A percentile compares a stretch with the other conserved stretches of the same genome.
Conservation (phyloP, 805 yeast genomes). For the Henningerozyma blattae region DNA sequence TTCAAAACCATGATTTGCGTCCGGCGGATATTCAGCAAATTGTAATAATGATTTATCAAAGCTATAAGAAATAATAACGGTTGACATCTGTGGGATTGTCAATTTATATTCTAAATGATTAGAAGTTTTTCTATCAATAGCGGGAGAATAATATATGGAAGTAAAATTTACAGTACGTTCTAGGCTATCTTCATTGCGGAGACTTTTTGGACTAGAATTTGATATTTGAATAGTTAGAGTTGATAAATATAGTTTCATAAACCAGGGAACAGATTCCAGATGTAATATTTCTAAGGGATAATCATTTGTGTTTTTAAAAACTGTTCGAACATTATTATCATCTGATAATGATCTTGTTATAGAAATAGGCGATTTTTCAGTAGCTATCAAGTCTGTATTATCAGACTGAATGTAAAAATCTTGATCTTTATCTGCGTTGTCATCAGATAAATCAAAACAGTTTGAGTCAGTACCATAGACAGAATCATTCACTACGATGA, state of each 20-base stretch:
- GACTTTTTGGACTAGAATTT: conserved; percentile 4
- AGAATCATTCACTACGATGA: conserved; percentile 19
- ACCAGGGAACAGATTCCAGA: conserved; percentile 89
- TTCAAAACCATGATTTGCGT: conserved; percentile 96
- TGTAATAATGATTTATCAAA: conserved; percentile 81
- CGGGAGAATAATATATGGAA: conserved; percentile 56
- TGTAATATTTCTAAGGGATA: conserved; percentile 42
- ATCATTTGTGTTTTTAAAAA: conserved; percentile 54
- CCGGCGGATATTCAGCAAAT: conserved; percentile 95
- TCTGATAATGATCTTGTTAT: conserved; percentile 84
- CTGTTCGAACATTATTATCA: conserved; percentile 76
- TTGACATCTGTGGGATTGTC: conserved; percentile 49
- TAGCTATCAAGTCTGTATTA: conserved; percentile 33
- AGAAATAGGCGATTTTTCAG: conserved; percentile 35
- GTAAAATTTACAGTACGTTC: conserved; percentile 30
- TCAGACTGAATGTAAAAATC: conserved; percentile 27
- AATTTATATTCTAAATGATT: conserved; percentile 67
- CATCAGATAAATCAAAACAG: conserved; percentile 28
- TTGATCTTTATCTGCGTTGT: conserved; percentile 10
- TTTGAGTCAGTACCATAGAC: conserved; percentile 24
- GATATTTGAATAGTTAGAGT: conserved; percentile 35
- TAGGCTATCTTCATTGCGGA: not conserved
- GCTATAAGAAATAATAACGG: conserved; percentile 53
- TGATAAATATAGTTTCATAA: conserved; percentile 69
- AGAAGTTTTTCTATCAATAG: conserved; percentile 70